Base-by-base conservation (phyloP, 208 protist genomes). In the Polymyxa betae region DNA sequence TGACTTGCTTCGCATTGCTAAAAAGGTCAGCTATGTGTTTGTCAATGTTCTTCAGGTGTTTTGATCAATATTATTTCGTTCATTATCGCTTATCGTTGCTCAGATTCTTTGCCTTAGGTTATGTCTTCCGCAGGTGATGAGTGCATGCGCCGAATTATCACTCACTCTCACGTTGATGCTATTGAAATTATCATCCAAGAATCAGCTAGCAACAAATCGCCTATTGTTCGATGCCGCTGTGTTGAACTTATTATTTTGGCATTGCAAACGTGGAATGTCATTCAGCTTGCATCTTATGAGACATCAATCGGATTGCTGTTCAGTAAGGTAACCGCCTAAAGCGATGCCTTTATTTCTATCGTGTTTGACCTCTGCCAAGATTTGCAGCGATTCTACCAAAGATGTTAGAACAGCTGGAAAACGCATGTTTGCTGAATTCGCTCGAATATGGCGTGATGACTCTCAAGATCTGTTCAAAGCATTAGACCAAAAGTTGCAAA, bases 1-100 rank as follows among this genome's bases (percentile, higher is more conserved):
- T 43, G 72, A 82, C 35, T 35, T 82, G n/a, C 72, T 82, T 35
- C 72, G 72, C n/a, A 82, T 82, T 82, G 72, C 72, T 16, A 82
- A 82, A n/a, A 82, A 82, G 72, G 72, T 43, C 5, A 20, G 5
- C 35, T 82, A 20, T 12, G 12, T 82, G n/a, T n/a, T 43, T 35
- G 5, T 5, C 72, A 5, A 45, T 82, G 16, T 5, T 35, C 16
- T 82, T 38, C 5, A 82, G n/a, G n/a, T n/a, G n/a, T n/a, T n/a
- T n/a, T n/a, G n/a, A n/a, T n/a, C n/a, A n/a, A n/a, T n/a, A n/a
- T n/a, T n/a, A n/a, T n/a, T n/a, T n/a, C n/a, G n/a, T n/a, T n/a
- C n/a, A n/a, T n/a, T n/a, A n/a, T n/a, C n/a, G n/a, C n/a, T n/a
- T n/a, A n/a, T n/a, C n/a, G n/a, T n/a, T n/a, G n/a, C 40, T 82